Base-by-base conservation (phyloP, 257 asterid genomes). In the Fraxinus americana region DNA sequence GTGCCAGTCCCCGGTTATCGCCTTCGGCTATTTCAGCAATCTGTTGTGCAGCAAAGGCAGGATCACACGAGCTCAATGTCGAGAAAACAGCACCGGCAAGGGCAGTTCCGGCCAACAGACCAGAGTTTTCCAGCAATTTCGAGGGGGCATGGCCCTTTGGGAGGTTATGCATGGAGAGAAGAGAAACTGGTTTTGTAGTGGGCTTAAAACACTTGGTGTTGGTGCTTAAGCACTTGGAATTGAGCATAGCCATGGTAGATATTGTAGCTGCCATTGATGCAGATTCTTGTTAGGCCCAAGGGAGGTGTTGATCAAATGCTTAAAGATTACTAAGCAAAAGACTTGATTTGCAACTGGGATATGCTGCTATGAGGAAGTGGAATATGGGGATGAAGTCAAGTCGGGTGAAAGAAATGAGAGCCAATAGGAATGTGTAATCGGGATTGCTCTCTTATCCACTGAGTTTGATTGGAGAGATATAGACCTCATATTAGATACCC, bases 1-100 rank as follows among this genome's bases (percentile, higher is more conserved):
- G 96, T 11, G 97, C 97, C 0, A 87, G 39, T 0, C 97, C 99
- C 13, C 98, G 91, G 89, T 82, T 93, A 82, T 95, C 99, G 10
- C 96, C 97, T 10, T 91, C 97, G 0, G 99, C 99, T 16, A 92
- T 79, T 6, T 89, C 97, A 38, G 97, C 93, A n/a, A 95, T 90
- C 79, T 95, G 97, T 83, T 96, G 98, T 21, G 92, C 92, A 9
- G 99, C 97, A 36, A 95, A 81, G 73, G 99, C 99, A 0, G 97
- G 91, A 78, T 86, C 82, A 9, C 89, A 86, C 36, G 92, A 29
- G 82, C 96, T 77, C 35, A 96, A 87, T 66, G 93, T 81, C 19
- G 97, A 87, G 91, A 96, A 96, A 38, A 96, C 50, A 1, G 97
- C 92, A 0, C 92, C 99, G n/a, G 97, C 97, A 0, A 88, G 71